These are phyloP conservation scores for Fagopyrum homotropicum DNA, from an alignment of 148 eudicot genomes.

Conservation along the genomic window DNA sequence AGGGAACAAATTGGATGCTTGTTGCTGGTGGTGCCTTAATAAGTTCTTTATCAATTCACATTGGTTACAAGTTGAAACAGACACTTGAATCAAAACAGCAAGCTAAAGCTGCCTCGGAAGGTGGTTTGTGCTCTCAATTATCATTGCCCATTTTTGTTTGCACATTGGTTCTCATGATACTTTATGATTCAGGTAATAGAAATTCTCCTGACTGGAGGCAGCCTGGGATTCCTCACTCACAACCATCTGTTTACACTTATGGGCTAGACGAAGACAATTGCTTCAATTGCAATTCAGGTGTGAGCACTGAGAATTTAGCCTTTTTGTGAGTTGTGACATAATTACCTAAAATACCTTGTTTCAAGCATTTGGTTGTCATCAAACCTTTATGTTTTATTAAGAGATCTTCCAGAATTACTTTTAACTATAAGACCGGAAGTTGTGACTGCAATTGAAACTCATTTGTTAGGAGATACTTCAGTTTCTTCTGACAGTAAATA, in stretches of 20 bases:
- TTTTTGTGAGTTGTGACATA: neutral
- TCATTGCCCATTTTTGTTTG: neutral
- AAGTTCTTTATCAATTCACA: conserved; percentile 12
- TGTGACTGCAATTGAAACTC: neutral
- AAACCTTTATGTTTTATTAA: neutral
- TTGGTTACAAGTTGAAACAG: conserved; percentile 15
- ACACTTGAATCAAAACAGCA: conserved; percentile 2
- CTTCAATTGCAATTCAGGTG: conserved; percentile 59
- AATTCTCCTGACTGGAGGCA: conserved; percentile 40
- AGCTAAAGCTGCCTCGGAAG: conserved; percentile 2
- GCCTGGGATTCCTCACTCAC: conserved; percentile 39
- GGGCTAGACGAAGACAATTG: conserved; percentile 54
- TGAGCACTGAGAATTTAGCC: neutral
- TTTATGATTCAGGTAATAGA: conserved; percentile 37
- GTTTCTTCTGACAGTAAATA: neutral
- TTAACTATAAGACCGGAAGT: neutral
- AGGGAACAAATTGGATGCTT: conserved; percentile 14
- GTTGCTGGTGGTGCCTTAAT: conserved; percentile 14
- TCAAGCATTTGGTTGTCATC: conserved; percentile 2
- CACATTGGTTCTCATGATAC: neutral
- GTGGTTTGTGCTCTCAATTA: neutral
- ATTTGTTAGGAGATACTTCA: neutral
- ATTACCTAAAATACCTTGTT: neutral
- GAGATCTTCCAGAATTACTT: neutral
- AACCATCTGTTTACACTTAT: conserved; percentile 52